Evolutionary conservation across 2,329 filamentous ascomycete genomes (phyloP).

Genomic region (Penicillium italicum): DNA sequence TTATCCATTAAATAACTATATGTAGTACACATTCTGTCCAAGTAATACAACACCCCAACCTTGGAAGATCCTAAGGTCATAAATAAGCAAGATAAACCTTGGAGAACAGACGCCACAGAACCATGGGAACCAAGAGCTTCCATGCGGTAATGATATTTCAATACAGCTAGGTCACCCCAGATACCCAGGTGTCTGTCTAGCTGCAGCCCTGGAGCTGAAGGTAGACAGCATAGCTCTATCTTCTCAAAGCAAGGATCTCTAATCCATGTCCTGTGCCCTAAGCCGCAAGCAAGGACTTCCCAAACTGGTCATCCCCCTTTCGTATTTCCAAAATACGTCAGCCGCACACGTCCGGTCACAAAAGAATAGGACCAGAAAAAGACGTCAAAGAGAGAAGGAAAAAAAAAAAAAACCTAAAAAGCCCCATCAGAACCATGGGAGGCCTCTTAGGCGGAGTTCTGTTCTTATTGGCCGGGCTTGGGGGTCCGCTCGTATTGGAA

Average conservation of each 20-base stretch:
- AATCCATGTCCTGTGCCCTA: constrained; percentile 8
- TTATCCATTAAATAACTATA: neutral
- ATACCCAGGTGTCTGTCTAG: neutral
- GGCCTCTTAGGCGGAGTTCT: neutral
- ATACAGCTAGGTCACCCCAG: neutral
- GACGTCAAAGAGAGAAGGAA: constrained; percentile 3
- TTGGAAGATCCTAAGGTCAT: too few species aligned
- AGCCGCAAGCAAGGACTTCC: constrained; percentile 10
- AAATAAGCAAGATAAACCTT: neutral
- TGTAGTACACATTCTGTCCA: neutral
- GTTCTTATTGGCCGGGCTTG: constrained; percentile 12
- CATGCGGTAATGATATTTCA: neutral
- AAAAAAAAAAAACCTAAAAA: neutral
- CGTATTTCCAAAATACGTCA: constrained; percentile 14
- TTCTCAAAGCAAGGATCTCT: constrained; percentile 24
- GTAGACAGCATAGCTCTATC: neutral
- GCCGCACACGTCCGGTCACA: constrained; percentile 9
- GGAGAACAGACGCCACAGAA: neutral
- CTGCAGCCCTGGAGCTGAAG: neutral
- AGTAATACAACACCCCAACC: too few species aligned
- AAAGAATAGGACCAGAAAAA: neutral
- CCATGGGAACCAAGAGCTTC: neutral
- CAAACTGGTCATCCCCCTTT: neutral
- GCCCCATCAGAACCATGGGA: constrained; percentile 17
- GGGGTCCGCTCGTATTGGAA: constrained; percentile 17